Evolutionary conservation across 2,329 filamentous ascomycete species (phyloP), one percentile per base, ranked within the genome.

Genomic region (Fusarium camptoceras): DNA sequence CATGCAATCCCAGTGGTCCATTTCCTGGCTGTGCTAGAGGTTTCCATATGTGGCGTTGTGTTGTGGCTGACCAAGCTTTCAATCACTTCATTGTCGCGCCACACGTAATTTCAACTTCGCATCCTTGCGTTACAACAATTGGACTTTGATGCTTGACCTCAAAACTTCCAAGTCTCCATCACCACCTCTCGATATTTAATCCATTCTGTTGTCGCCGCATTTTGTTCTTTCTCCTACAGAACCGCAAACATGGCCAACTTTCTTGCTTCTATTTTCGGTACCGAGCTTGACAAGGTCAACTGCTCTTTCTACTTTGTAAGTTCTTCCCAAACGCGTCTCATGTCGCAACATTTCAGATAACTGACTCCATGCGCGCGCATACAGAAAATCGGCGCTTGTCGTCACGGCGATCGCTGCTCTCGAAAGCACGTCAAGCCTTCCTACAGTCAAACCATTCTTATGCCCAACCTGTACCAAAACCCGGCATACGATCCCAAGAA

Each of bases 201-300:
- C 48, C 39, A 42, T 46, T 56, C 30, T 39, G 31, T 49, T 30
- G 28, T 48, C 46, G 59, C 39, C 39, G 60, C 49, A 34, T 59
- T 37, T 41, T 8, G 24, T 47, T 57, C 34, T 63, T 42, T 47
- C 34, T 6, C 46, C 37, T 44, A 9, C 49, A 48, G 41, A 65
- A 53, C 56, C 47, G 28, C 65, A 75, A 82, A 54, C 63, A 97
- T 97, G 94, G 94, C 94, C 78, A 98, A 98, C 87, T 98, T 98
- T 81, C 92, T 99, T 81, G 96, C 96, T 78, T 97, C 94, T 80
- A 99, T 99, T 85, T 99, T 99, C 87, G 96, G 96, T 78, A 99
- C 96, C 30, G 96, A 99, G 88, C 96, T 98, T 83, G 96, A 99
- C 90, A 99, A 95, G 81, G 94, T 98, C 86, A 98, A 98, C 88